A percentile compares a stretch with the other conserved stretches of the same genome.
Evolutionary conservation across 495 filamentous ascomycete genomes (phyloP).

Genomic region (Penicillium bovifimosum): DNA sequence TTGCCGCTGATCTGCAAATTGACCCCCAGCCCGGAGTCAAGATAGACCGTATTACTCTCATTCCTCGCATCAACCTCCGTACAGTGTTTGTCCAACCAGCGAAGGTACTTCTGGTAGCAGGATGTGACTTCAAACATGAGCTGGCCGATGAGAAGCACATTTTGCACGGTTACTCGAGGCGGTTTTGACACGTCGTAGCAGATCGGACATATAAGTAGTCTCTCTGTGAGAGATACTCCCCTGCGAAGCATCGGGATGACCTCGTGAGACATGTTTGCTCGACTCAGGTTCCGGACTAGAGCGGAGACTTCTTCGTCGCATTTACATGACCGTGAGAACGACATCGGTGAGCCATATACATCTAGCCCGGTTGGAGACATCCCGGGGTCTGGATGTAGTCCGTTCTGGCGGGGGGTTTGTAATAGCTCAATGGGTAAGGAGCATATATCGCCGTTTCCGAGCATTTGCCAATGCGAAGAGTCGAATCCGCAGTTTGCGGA

Average conservation of each 20-base stretch:
- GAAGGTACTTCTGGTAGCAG: slow-evolving; percentile 20
- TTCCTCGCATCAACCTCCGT: slow-evolving; percentile 7
- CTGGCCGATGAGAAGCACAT: slow-evolving; percentile 23
- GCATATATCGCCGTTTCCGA: slow-evolving; percentile 12
- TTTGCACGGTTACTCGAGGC: slow-evolving; percentile 24
- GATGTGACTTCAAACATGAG: slow-evolving; percentile 25
- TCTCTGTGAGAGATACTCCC: slow-evolving; percentile 14
- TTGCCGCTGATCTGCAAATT: slow-evolving; percentile 17
- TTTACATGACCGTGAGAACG: slow-evolving; percentile 19
- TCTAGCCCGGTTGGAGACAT: not conserved
- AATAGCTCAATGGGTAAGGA: slow-evolving; percentile 14
- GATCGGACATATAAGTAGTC: slow-evolving; percentile 17
- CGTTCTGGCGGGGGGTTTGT: slow-evolving; percentile 1
- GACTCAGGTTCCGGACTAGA: slow-evolving; percentile 16
- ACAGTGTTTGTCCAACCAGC: slow-evolving; percentile 18
- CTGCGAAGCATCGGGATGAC: slow-evolving; percentile 16
- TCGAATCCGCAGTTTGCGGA: slow-evolving; percentile 14
- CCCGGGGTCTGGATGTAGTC: not conserved
- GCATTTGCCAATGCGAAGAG: slow-evolving; percentile 12
- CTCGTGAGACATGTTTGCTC: slow-evolving; percentile 15
- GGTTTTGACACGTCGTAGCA: slow-evolving; percentile 27
- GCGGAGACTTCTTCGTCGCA: slow-evolving; percentile 25
- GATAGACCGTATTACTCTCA: slow-evolving; percentile 12
- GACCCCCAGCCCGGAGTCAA: slow-evolving; percentile 14
- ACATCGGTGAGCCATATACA: slow-evolving; percentile 11